Base-by-base conservation (phyloP, 495 filamentous ascomycete genomes). In the Neurospora africana region DNA sequence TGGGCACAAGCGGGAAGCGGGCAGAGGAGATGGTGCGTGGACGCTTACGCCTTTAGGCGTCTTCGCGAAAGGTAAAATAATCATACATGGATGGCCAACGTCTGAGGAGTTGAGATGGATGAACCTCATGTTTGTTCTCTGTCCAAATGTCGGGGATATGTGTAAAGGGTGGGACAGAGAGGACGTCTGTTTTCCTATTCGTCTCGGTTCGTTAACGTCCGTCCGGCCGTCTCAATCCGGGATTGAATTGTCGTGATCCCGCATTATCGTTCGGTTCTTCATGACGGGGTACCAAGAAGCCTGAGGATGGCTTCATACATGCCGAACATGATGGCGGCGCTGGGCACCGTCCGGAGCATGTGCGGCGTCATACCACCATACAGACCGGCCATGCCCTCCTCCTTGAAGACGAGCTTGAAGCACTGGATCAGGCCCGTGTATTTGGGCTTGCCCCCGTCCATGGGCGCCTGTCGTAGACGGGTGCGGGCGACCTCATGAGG, bases 321-420 rank as follows among this genome's bases (percentile, higher is more conserved):
- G 72, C 93, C 93, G 76, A 97, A 94, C 86, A 94, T 97, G 78
- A 97, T 94, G 69, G 91, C 91, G 15, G 93, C 93, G 69, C 91
- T 93, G 6, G 93, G 93, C 4, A 97, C 92, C 15, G 93, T 93
- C 41, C 93, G 88, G 73, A 95, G 84, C 76, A 97, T 89, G 78
- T 97, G 93, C 33, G 93, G 92, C 37, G 92, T 93, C 77, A 97
- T 81, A 17, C 93, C 94, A 71, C 93, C 93, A 76, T 97, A 97
- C 70, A 97, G 81, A 9, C 88, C 91, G 2, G 87, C 85, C 82
- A 95, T 85, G 38, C 93, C 92, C 82, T 97, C 93, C 79, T 97
- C 92, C 76, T 91, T 92, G 79, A 87, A 92, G 72, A 97, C 89
- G 36, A 91, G 83, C 75, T 87, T 87, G 82, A 95, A 94, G 81